Percentiles rank a stretch among this genome's conserved stretches.
These are phyloP conservation scores for Cladophialophora chaetospira DNA, from an alignment of 2,329 filamentous ascomycete genomes.

Conservation along the genomic window DNA sequence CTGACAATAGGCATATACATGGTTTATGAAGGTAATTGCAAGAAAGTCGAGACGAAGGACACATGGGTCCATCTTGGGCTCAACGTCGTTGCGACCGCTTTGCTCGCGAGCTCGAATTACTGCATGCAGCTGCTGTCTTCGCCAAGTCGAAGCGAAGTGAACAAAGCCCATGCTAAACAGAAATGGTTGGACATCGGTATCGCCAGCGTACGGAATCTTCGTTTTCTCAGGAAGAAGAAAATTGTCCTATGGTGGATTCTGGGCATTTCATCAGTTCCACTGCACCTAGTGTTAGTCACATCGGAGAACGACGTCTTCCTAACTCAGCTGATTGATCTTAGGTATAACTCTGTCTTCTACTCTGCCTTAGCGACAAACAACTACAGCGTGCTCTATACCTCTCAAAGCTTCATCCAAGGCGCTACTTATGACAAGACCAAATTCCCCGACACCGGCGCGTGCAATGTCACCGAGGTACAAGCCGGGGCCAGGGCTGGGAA, in stretches of 20 bases:
- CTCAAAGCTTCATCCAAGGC: constrained; percentile 23
- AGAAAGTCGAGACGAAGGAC: constrained; percentile 23
- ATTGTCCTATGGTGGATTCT: constrained; percentile 32
- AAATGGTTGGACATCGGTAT: constrained; percentile 39
- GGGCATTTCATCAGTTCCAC: constrained; percentile 31
- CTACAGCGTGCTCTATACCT: constrained; percentile 31
- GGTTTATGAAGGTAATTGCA: constrained; percentile 29
- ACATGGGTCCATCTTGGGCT: constrained; percentile 48
- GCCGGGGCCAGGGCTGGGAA: constrained; percentile 4
- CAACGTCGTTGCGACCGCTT: constrained; percentile 49
- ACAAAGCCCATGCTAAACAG: constrained; percentile 47
- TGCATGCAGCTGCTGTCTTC: constrained; percentile 56
- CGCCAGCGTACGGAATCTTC: constrained; percentile 36
- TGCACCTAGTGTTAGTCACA: constrained; percentile 34
- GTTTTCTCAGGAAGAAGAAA: constrained; percentile 23
- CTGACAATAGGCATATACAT: constrained; percentile 12
- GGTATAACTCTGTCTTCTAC: constrained; percentile 37
- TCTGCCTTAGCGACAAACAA: constrained; percentile 32
- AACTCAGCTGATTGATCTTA: constrained; percentile 23
- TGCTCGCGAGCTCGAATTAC: constrained; percentile 54
- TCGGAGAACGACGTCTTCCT: constrained; percentile 24
- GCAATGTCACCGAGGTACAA: constrained; percentile 26
- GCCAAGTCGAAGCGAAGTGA: constrained; percentile 53
- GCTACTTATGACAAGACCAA: constrained; percentile 25
- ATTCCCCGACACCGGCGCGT: constrained; percentile 22